A percentile compares a stretch with the other conserved stretches of the same genome.
These are phyloP conservation scores for Grosmannia serpens DNA, from an alignment of 2,329 filamentous ascomycete species.

Conservation along the genomic window DNA sequence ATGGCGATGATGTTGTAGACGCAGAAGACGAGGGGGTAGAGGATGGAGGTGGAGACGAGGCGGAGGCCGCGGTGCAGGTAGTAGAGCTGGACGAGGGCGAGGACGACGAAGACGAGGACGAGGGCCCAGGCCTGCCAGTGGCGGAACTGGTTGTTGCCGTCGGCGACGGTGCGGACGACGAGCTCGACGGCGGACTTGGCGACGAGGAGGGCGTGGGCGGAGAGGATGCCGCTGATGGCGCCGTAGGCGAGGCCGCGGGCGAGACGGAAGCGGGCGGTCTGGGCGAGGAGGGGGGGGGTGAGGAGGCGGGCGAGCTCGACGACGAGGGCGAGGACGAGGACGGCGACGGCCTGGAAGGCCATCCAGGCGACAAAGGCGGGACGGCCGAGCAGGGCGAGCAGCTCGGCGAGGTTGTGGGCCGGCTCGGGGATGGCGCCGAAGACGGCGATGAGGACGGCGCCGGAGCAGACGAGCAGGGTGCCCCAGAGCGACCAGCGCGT, in stretches of 20 bases:
- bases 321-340: constrained; percentile 53
- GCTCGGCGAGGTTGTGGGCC: constrained; percentile 73
- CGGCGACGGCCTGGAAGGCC: constrained; percentile 62
- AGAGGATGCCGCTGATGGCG: constrained; percentile 81
- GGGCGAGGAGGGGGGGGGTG: not conserved
- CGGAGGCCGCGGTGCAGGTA: constrained; percentile 91
- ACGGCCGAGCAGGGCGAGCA: constrained; percentile 63
- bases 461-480: constrained; percentile 74
- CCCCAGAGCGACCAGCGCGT: constrained; percentile 87
- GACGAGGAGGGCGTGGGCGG: constrained; percentile 83
- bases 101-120: constrained; percentile 63
- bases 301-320: constrained; percentile 46
- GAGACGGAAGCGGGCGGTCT: constrained; percentile 40
- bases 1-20: constrained; percentile 99
- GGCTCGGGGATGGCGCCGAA: constrained; percentile 93
- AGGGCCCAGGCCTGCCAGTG: constrained; percentile 94
- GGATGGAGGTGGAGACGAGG: constrained; percentile 84
- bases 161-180: constrained; percentile 72
- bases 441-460: constrained; percentile 82
- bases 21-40: constrained; percentile 97
- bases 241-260: constrained; percentile 79
- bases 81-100: constrained; percentile 86
- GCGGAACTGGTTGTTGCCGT: constrained; percentile 84
- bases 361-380: constrained; percentile 82
- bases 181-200: constrained; percentile 96